Base-by-base conservation (phyloP, 2,329 filamentous ascomycete genomes). In the Calycina herbarum region DNA sequence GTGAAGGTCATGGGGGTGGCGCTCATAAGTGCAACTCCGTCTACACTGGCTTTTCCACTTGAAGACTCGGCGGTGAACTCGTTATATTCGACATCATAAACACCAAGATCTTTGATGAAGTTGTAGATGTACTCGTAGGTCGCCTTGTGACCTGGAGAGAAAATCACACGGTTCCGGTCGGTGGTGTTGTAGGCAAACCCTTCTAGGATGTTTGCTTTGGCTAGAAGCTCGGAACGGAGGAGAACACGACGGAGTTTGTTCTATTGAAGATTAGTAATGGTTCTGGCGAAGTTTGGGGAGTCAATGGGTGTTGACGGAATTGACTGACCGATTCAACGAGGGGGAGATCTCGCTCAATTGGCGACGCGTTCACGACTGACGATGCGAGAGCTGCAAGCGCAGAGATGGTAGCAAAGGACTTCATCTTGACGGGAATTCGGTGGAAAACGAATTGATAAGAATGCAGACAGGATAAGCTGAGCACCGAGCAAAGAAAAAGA, bases 11-110 rank as follows among this genome's bases (percentile, higher is more conserved):
- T 68, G 15, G 66, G 63, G 13, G 33, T 51, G n/a, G 59, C 61
- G 10, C n/a, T 27, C 3, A 35, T 58, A 15, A 68, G 63, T 6
- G 33, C 10, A 1, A 42, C 64, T 3, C 64, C 64, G 51, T 69
- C 67, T 24, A 67, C 64, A 20, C 56, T 66, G n/a, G 66, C 61
- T 8, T 59, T 63, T 24, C 62, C 67, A 8, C 20, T 27, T 5
- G 66, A 60, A 54, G 57, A 57, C 17, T 63, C 58, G 20, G 68
- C 63, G 1, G 33, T 20, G 48, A 71, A 70, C 24, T 66, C 57
- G 38, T 71, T 69, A 5, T 65, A 60, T 11, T 61, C 62, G 10
- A 70, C 61, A 65, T 70, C 66, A 17, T 71, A 71, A 6, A 17
- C 35, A 15, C 56, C 62, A 15, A 59, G 54, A 35, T 64, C 62